phyloP scores from a whole-genome alignment of 2,329 filamentous ascomycete genomes.

The Fusarium sp. region DNA sequence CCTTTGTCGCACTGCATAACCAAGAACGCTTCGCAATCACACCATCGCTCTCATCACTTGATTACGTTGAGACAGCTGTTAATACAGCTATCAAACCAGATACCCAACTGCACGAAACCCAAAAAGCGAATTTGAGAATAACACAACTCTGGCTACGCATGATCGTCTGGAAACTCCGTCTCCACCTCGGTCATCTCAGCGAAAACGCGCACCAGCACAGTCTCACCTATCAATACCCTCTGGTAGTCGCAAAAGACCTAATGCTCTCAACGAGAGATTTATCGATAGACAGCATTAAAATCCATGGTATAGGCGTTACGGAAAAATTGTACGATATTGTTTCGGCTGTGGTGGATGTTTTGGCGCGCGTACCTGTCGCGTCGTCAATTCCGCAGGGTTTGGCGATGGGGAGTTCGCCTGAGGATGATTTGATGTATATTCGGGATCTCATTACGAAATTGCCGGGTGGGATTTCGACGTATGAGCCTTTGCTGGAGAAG shows the following conservation, averaged over 20 bases:
- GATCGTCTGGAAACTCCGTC: slow-evolving; percentile 58
- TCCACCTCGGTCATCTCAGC: slow-evolving; percentile 56
- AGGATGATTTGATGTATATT: slow-evolving; percentile 54
- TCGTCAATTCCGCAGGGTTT: slow-evolving; percentile 43
- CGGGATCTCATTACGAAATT: slow-evolving; percentile 52
- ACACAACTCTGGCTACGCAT: slow-evolving; percentile 60
- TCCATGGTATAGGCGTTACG: slow-evolving; percentile 59
- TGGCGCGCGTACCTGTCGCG: slow-evolving; percentile 55
- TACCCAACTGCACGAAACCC: slow-evolving; percentile 53
- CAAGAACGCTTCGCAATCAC: slow-evolving; percentile 50
- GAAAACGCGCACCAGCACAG: slow-evolving; percentile 49
- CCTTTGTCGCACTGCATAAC: slow-evolving; percentile 56
- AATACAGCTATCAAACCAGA: slow-evolving; percentile 52
- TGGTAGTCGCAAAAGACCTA: slow-evolving; percentile 56
- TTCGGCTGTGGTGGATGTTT: slow-evolving; percentile 57
- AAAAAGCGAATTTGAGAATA: slow-evolving; percentile 57
- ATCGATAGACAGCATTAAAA: slow-evolving; percentile 52
- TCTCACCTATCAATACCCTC: slow-evolving; percentile 57
- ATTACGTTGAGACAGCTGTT: slow-evolving; percentile 52
- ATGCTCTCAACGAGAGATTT: slow-evolving; percentile 54
- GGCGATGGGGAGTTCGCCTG: slow-evolving; percentile 45
- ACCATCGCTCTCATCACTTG: slow-evolving; percentile 49
- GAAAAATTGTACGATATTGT: slow-evolving; percentile 61
- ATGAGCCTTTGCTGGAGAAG: slow-evolving; percentile 54
- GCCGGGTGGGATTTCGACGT: slow-evolving; percentile 53